Evolutionary conservation across 148 eudicot species (phyloP).

Genomic region (Amaranthus palmeri): DNA sequence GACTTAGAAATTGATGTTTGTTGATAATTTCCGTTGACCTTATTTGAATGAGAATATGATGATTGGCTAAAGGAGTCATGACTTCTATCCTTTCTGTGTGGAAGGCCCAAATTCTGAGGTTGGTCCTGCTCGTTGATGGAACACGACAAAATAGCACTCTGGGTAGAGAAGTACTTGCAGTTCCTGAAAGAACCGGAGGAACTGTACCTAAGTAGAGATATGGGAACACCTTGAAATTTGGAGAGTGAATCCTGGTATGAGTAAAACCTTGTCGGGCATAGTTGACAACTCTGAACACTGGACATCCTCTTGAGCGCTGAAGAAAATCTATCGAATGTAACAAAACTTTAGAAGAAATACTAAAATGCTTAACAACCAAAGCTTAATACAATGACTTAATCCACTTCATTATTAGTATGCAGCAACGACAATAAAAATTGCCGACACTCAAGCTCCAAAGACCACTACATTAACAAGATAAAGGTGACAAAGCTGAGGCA

Average conservation of each 20-base stretch:
- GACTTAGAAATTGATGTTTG: slow-evolving; percentile 20
- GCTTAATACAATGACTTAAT: no score
- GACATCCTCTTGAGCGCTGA: slow-evolving; percentile 31
- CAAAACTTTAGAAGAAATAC: slow-evolving; percentile 5
- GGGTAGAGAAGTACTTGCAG: slow-evolving; percentile 21
- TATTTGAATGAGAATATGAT: slow-evolving; percentile 15
- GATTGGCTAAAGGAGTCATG: slow-evolving; percentile 18
- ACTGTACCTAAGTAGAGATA: slow-evolving; percentile 52
- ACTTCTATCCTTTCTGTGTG: slow-evolving; percentile 15
- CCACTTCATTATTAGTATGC: no score
- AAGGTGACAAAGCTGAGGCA: no score
- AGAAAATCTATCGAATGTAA: slow-evolving; percentile 6
- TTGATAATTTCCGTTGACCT: slow-evolving; percentile 12
- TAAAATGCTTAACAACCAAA: not conserved
- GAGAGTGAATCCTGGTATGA: slow-evolving; percentile 49
- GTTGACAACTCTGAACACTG: slow-evolving; percentile 44
- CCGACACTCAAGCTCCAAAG: no score
- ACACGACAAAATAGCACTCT: slow-evolving; percentile 21
- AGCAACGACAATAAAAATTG: no score
- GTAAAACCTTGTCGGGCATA: slow-evolving; percentile 48
- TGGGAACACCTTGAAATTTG: slow-evolving; percentile 42
- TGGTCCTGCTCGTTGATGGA: slow-evolving; percentile 24
- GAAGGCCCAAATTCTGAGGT: slow-evolving; percentile 25
- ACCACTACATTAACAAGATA: no score
- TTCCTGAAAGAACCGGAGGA: slow-evolving; percentile 30